Evolutionary conservation across 352 stramenopile genomes (phyloP).

Genomic region (Pythium grandisporangium): DNA sequence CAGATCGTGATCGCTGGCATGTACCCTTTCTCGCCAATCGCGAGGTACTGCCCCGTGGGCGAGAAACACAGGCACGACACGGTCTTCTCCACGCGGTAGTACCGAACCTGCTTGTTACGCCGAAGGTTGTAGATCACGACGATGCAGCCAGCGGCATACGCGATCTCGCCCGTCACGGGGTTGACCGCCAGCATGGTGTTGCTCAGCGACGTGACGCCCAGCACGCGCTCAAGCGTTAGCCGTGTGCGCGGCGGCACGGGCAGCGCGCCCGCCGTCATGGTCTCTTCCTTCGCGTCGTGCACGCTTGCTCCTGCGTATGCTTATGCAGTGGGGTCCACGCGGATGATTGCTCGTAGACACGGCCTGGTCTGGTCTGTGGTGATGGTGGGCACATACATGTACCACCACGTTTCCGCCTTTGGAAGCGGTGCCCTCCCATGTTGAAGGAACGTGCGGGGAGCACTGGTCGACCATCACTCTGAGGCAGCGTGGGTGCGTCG

Average conservation of each 20-base stretch:
- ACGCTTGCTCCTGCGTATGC: no score
- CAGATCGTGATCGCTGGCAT: conserved; percentile 81
- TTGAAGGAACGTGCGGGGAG: no score
- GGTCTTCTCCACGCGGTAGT: conserved; percentile 82
- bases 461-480: no score
- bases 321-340: no score
- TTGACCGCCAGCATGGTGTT: conserved; percentile 76
- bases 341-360: no score
- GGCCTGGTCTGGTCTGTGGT: no score
- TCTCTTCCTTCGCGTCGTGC: no score
- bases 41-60: conserved; percentile 70
- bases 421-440: no score
- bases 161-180: conserved; percentile 67
- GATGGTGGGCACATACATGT: no score
- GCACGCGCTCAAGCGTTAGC: conserved; percentile 75
- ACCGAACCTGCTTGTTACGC: conserved; percentile 80
- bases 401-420: no score
- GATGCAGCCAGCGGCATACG: conserved; percentile 81
- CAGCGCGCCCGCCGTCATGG: no score
- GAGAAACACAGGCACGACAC: conserved; percentile 83
- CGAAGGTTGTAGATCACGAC: conserved; percentile 87
- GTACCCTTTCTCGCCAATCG: conserved; percentile 85
- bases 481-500: no score
- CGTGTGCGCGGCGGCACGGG: conserved; percentile 18
- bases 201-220: conserved; percentile 63